phyloP scores from a whole-genome alignment of 306 rosid species.

The Elaeagnus macrophylla region DNA sequence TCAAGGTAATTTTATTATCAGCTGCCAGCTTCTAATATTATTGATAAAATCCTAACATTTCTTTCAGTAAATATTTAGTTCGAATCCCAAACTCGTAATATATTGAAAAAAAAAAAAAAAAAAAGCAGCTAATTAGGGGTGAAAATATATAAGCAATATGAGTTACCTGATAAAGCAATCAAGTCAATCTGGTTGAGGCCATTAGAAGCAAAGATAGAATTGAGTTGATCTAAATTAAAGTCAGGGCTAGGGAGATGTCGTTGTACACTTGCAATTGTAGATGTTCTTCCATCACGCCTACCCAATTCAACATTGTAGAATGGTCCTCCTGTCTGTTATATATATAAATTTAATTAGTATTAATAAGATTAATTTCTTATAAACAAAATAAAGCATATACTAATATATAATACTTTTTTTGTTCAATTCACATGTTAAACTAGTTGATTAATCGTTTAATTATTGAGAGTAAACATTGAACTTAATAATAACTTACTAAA shows the following conservation, averaged over 20 bases:
- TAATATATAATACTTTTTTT: too few relatives aligned
- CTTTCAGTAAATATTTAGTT: too few relatives aligned
- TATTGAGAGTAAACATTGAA: too few relatives aligned
- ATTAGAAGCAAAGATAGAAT: slow-evolving; percentile 13
- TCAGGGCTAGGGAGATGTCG: slow-evolving; percentile 23
- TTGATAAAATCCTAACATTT: too few relatives aligned
- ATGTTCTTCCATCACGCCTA: slow-evolving; percentile 27
- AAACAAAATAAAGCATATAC: too few relatives aligned
- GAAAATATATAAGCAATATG: not conserved
- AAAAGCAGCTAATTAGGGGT: not conserved
- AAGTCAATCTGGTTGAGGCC: slow-evolving; percentile 31
- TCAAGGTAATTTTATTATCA: too few relatives aligned
- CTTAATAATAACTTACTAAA: not conserved
- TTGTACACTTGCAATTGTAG: slow-evolving; percentile 29
- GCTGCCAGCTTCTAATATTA: too few relatives aligned
- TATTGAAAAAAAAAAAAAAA: too few relatives aligned
- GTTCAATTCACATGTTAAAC: too few relatives aligned
- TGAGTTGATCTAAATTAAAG: slow-evolving; percentile 28
- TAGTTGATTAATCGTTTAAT: too few relatives aligned
- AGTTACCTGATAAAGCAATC: slow-evolving; percentile 34
- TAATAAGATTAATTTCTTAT: not conserved
- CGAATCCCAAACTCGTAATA: too few relatives aligned
- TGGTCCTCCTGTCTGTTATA: slow-evolving; percentile 30
- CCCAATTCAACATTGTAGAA: slow-evolving; percentile 29
- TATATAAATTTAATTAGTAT: not conserved